Evolutionary conservation across 345 rosid species (phyloP), one percentile per base, ranked within the genome.

Genomic region (Eutrema heterophyllum): DNA sequence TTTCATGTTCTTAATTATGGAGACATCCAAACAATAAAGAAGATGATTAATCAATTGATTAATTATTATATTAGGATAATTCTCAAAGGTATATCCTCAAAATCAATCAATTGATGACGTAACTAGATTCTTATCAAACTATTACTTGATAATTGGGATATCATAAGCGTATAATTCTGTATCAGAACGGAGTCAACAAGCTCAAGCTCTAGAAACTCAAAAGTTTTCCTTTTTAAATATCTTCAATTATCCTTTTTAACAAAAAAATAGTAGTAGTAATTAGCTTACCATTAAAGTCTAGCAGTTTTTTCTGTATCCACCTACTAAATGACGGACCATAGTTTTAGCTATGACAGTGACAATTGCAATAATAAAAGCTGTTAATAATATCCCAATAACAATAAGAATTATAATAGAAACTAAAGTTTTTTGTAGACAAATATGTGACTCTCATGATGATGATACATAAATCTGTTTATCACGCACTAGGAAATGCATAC

Each of bases 81-180:
- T 40, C 18, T 33, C 49, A 54, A 58, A 65, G 76, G 76, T 48
- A 77, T 77, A 77, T 77, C 76, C 80, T 45, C 15, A 57, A 55
- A 57, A 49, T 24, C 40, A 53, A 71, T 50, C 26, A 15, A 41
- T 6, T 64, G 68, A 50, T 57, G 62, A 57, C 72, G 67, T 64
- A 11, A 52, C 36, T 59, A 70, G 65, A 76, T 70, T 77, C 76
- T 65, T 40, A n/a, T 40, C 41, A 30, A 36, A 64, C 11, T 48
- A 63, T 55, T 55, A 55, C 21, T 39, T 38, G 39, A 18, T 55
- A 38, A 46, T 64, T 70, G 7, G 16, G 27, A 6, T 53, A 18
- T 50, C 24, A 6, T 59, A 60, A 43, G 45, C 61, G 1, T 39
- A 61, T 41, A 43, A 41, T 51, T 67, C 8, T 60, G 50, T 68